Evolutionary conservation across 2,329 filamentous ascomycete genomes (phyloP), one percentile per base, ranked within the genome.

Genomic region (Aphanocladium album): DNA sequence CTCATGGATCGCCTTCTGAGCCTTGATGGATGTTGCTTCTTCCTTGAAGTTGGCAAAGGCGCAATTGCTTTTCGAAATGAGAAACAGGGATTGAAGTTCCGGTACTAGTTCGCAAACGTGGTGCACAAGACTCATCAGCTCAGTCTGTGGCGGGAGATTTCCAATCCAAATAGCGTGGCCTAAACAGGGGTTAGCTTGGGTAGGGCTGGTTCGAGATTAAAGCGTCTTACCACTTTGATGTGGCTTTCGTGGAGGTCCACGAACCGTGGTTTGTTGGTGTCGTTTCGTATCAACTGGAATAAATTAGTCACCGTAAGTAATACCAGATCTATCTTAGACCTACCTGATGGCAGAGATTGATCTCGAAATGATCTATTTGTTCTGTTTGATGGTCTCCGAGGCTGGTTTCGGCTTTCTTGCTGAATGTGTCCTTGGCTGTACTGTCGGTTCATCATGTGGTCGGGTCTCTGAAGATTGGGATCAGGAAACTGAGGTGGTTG

Each of bases 51-150:
- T 98, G 65, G 96, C 91, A 76, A 98, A 98, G 0, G 93, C 93
- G 70, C 93, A 98, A 71, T 97, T 97, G 72, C 93, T 97, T 73
- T 97, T 97, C 0, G 93, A 93, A 45, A 98, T 98, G 39, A 98
- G 78, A 66, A 98, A 97, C 0, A 98, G 79, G 51, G 92, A 96
- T 71, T 96, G 90, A 23, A 98, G 85, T 1, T 92, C 84, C 0
- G 81, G 83, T 0, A 91, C 88, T 65, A 93, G 89, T 64, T 85
- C 86, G 63, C 90, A 96, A 61, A 97, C 95, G 71, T 97, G 90
- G 62, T 95, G 86, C 57, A 97, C 96, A n/a, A 98, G 78, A 62
- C 84, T 89, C 74, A 91, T 87, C 14, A 98, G 81, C 45, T 88
- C 88, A 0, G 92, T 89, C 53, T 91, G 89, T 0, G 91, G 89